Evolutionary conservation across 495 filamentous ascomycete genomes (phyloP).

Genomic region (Neurospora discreta): DNA sequence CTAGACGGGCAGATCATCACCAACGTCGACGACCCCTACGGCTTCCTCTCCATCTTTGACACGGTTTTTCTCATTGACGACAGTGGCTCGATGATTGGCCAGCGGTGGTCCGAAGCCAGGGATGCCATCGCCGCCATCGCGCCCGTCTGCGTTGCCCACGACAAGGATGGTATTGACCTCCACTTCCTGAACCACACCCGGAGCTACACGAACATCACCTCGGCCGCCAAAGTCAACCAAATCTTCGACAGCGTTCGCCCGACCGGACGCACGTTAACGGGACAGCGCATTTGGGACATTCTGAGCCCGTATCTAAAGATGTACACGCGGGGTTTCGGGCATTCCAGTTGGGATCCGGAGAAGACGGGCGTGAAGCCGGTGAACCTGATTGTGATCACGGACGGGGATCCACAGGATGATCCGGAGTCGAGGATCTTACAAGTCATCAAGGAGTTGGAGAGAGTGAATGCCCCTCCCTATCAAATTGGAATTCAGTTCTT

Average conservation of each 20-base stretch:
- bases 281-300: conserved; percentile 59
- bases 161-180: conserved; percentile 86
- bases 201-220: conserved; percentile 47
- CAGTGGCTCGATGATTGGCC: conserved; percentile 74
- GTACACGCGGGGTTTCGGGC: conserved; percentile 20
- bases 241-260: conserved; percentile 62
- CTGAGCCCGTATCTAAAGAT: conserved; percentile 51
- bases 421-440: conserved; percentile 58
- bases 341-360: conserved; percentile 27
- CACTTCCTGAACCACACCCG: conserved; percentile 69
- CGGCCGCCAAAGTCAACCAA: conserved; percentile 39
- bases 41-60: conserved; percentile 81
- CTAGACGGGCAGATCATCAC: conserved; percentile 2
- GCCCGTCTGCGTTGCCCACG: conserved; percentile 73
- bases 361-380: conserved; percentile 53
- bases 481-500: conserved; percentile 97
- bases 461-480: conserved; percentile 59
- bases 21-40: conserved; percentile 52
- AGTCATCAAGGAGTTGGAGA: conserved; percentile 61
- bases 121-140: conserved; percentile 66
- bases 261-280: conserved; percentile 61
- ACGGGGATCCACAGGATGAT: conserved; percentile 70
- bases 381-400: conserved; percentile 90
- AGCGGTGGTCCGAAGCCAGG: conserved; percentile 65
- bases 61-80: conserved; percentile 93